Base-by-base conservation (phyloP, 192 early-diverging fungal genomes). In the Coemansia sp. region DNA sequence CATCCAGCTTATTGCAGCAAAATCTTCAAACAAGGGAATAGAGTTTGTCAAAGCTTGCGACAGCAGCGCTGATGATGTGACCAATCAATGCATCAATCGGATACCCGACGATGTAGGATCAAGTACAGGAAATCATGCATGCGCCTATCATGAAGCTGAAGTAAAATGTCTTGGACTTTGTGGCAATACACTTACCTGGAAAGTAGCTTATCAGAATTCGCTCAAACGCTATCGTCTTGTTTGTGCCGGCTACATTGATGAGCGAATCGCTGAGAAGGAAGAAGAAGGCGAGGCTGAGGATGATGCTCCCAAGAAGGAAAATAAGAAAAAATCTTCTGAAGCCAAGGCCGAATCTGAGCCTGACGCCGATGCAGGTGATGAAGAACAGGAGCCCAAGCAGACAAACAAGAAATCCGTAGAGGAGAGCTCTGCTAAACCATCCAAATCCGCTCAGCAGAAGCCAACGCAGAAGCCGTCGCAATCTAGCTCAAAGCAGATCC, bases 91-190 rank as follows among this genome's bases (percentile, higher is more conserved):
- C 71, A 79, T 79, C 64, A 79, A 73, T 51, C 71, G 76, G 26
- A 79, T 79, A 21, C 76, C 76, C 26, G 76, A 79, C 10, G 67
- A 79, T 31, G 62, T 79, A n/a, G 76, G 76, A 12, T 28, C 54
- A 22, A 69, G 56, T 34, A 64, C 64, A 30, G 69, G 71, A 24
- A 79, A 69, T 58, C 76, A 70, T 50, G 76, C 71, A 2, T 79
- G 76, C 58, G 76, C 76, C 28, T 79, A 79, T 67, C 76, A 79
- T 62, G 76, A 79, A 34, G 76, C 76, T 50, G 76, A 79, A 28
- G 71, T 79, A 31, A 69, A 72, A 19, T 79, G 76, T 22, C 71
- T 79, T 12, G 76, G 76, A 5, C 60, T 79, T 9, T 79, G 76
- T 60, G 76, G 76, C 27, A 79, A 79, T 64, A 79, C 76, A 7